Base-by-base conservation (phyloP, 345 rosid genomes). In the Cardamine chenopodiifolia region DNA sequence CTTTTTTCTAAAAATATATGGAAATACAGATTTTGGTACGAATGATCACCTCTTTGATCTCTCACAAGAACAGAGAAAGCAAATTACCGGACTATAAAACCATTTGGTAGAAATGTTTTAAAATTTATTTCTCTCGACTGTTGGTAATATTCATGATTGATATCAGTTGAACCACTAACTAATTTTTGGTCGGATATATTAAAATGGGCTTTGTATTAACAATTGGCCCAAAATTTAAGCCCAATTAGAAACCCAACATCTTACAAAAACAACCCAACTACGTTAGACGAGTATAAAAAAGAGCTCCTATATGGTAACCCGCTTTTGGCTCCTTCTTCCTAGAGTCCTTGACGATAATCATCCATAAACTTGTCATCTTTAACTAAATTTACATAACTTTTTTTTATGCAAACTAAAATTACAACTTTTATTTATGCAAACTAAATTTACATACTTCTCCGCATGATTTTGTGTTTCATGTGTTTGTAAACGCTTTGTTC, bases 241-340 rank as follows among this genome's bases (percentile, higher is more conserved):
- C 39, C 0, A 68, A 40, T 17, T 28, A 4, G 73, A 25, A 55
- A 69, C 29, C 73, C 64, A 68, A 66, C 29, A 64, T 17, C 19
- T 12, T 25, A 35, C 18, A 11, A 37, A 35, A 37, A 35, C 11
- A 35, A 2, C 26, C 45, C 28, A 18, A 31, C 34, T 31, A 31
- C 6, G 7, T 9, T 34, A 34, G 9, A 35, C 40, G 40, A 13
- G 10, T 10, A 37, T 11, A 10, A 1, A 37, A 37, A 37, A 37
- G 40, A 37, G 14, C 13, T 37, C 40, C 28, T 26, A 26, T 26
- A 26, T 26, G 28, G 28, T 26, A 26, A 29, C 4, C 44, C 15
- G 11, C 44, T 12, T 12, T 39, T 13, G 15, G 44, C n/a, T 12
- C 44, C 44, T 6, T 28, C 26, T 1, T 28, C 31, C 31, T 28